A percentile compares a stretch with the other conserved stretches of the same genome.
These are phyloP conservation scores for Lichtheimia hyalospora DNA, from an alignment of 371 early-diverging fungal species.

Conservation along the genomic window DNA sequence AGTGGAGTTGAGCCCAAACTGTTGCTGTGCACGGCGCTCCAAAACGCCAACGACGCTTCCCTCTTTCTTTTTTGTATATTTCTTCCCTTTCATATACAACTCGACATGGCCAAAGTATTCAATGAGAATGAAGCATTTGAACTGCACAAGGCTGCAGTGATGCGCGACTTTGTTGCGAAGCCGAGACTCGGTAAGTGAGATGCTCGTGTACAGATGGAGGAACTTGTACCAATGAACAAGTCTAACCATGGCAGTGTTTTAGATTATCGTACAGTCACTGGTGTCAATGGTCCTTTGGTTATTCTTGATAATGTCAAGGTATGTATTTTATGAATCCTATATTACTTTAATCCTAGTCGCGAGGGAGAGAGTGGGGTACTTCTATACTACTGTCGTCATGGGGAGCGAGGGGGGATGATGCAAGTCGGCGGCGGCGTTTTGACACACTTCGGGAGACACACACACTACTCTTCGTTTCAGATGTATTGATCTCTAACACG, in stretches of 20 bases:
- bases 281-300: conserved; percentile 99
- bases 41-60: not conserved
- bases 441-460: conserved; percentile 13
- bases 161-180: conserved; percentile 83
- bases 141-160: conserved; percentile 80
- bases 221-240: not conserved
- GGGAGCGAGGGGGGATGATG: not conserved
- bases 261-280: conserved; percentile 99
- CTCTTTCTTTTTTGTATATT: conserved; percentile 2
- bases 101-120: conserved; percentile 36
- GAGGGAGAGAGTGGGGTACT: not conserved
- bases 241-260: not conserved
- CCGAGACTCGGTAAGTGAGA: conserved; percentile 83
- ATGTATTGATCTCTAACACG: not conserved
- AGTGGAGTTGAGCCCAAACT: not conserved
- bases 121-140: conserved; percentile 64
- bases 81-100: conserved; percentile 1
- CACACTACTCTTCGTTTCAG: too few species aligned
- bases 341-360: not conserved
- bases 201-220: not conserved
- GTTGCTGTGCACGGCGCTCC: not conserved
- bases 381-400: conserved; percentile 9
- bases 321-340: conserved; percentile 16
- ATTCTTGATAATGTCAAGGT: conserved; percentile 99
- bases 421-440: conserved; percentile 7